Evolutionary conservation across 768 basidiomycete genomes (phyloP).

Genomic region (Phlebiopsis flavidoalba): DNA sequence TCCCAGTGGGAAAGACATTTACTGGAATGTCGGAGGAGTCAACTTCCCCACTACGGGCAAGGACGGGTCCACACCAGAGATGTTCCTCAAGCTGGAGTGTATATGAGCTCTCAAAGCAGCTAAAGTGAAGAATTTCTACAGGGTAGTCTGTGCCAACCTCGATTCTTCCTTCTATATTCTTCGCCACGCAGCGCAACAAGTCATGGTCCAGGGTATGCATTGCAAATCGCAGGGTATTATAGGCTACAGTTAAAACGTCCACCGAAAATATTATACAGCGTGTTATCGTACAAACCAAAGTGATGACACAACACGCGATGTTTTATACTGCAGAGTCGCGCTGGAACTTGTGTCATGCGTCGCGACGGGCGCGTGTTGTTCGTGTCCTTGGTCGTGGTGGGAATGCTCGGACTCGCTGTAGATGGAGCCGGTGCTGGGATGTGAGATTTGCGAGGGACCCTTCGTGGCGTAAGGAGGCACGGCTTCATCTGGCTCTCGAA

Average conservation of each 20-base stretch:
- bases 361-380: background rate
- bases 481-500: slow-evolving; percentile 12
- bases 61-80: background rate
- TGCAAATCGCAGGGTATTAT: background rate
- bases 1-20: slow-evolving; percentile 9
- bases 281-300: background rate
- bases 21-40: slow-evolving; percentile 14
- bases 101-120: background rate
- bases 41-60: slow-evolving; percentile 11
- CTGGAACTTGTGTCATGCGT: background rate
- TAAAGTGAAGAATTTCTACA: no score
- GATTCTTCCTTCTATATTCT: no score
- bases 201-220: no score
- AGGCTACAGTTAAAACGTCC: background rate
- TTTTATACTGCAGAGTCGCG: background rate
- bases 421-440: background rate
- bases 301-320: background rate
- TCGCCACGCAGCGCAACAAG: no score
- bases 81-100: slow-evolving; percentile 7
- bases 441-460: slow-evolving; percentile 2
- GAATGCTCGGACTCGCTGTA: slow-evolving; percentile 7
- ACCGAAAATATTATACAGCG: background rate
- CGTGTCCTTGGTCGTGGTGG: background rate
- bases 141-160: no score
- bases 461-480: slow-evolving; percentile 13